Evolutionary conservation across 192 early-diverging fungal genomes (phyloP).

Genomic region (Backusella luteola): DNA sequence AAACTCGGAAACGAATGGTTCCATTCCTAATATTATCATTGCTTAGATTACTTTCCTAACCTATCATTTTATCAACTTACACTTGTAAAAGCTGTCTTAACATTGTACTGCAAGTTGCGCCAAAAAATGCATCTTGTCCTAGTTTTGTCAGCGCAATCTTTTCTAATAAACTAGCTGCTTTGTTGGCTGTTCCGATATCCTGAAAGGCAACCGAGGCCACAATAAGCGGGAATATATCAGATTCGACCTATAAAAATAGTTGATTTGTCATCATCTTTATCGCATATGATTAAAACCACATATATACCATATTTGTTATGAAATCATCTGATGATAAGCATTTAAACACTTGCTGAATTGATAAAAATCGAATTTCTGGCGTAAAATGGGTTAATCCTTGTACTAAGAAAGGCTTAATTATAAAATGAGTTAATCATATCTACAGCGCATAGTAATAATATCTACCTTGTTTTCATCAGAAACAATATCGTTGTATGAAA

Average conservation of each 20-base stretch:
- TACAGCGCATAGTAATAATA: not conserved
- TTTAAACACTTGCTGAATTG: constrained; percentile 45
- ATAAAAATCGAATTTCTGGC: constrained; percentile 38
- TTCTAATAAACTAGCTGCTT: constrained; percentile 31
- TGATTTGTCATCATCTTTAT: not conserved
- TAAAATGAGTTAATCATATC: not conserved
- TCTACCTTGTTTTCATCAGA: constrained; percentile 23
- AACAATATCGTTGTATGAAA: constrained; percentile 17
- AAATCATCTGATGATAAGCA: constrained; percentile 27
- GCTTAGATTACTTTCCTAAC: not conserved
- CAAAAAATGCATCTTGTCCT: constrained; percentile 13
- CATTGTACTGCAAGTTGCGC: constrained; percentile 9
- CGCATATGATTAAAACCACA: not conserved
- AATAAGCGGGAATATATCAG: constrained; percentile 26
- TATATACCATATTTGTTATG: constrained; percentile 28
- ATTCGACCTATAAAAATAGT: constrained; percentile 24
- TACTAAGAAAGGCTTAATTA: constrained; percentile 25
- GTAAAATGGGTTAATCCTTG: constrained; percentile 34
- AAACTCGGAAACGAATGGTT: constrained; percentile 48
- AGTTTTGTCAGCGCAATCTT: constrained; percentile 16
- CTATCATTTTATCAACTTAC: not conserved
- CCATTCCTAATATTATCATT: constrained; percentile 23
- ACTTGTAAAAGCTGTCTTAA: not conserved
- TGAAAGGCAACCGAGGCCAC: constrained; percentile 37
- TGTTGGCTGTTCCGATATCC: constrained; percentile 27